Conservation (phyloP, 176 grass and related monocot genomes). For the Themeda triandra region DNA sequence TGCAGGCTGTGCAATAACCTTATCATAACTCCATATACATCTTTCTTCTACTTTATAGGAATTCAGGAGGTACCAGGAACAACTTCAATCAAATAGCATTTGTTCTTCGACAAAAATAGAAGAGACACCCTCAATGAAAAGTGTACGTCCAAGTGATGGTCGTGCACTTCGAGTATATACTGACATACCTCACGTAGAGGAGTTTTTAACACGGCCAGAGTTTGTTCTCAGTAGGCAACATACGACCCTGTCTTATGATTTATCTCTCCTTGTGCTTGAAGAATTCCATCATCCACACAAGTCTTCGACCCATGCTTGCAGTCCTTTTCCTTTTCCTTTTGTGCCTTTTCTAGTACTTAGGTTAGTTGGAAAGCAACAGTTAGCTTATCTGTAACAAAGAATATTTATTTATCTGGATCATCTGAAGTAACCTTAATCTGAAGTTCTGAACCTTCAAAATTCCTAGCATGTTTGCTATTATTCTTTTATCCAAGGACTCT, state of each 20-base stretch:
- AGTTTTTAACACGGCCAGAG: slow-evolving; percentile 82
- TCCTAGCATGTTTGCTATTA: neutral
- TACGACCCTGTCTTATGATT: neutral
- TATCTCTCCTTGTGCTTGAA: neutral
- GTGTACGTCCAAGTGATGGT: slow-evolving; percentile 55
- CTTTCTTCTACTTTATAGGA: slow-evolving; percentile 42
- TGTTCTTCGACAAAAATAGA: slow-evolving; percentile 24
- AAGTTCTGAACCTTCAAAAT: slow-evolving; percentile 6
- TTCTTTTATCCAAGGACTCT: slow-evolving; percentile 1
- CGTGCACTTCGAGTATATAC: slow-evolving; percentile 71
- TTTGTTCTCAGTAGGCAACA: slow-evolving; percentile 83
- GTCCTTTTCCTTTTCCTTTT: neutral
- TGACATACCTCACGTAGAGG: slow-evolving; percentile 85
- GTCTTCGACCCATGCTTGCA: neutral
- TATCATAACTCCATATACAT: slow-evolving; percentile 5
- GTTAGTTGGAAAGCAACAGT: neutral
- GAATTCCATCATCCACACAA: neutral
- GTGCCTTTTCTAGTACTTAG: neutral
- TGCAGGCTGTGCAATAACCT: neutral
- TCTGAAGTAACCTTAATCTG: no score
- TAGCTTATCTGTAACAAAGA: neutral
- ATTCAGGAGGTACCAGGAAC: slow-evolving; percentile 66
- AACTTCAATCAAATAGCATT: slow-evolving; percentile 63
- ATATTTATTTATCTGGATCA: neutral
- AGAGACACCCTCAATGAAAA: slow-evolving; percentile 28